phyloP scores from a whole-genome alignment of 73 alveolate species.

The Paramecium primaurelia region DNA sequence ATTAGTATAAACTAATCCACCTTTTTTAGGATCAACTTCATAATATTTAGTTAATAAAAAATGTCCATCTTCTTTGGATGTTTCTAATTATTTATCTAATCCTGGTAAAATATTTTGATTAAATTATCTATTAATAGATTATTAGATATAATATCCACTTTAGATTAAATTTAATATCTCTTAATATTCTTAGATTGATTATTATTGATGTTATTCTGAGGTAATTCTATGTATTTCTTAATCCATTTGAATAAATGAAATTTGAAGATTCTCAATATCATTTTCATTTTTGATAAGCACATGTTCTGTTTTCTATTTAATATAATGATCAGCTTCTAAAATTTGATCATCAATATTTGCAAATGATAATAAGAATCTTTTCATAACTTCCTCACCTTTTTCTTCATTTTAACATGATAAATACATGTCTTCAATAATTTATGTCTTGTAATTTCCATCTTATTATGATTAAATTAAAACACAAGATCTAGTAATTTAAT shows the following conservation, averaged over 20 bases:
- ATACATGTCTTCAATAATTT: slow-evolving; percentile 23
- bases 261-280: background rate
- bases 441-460: background rate
- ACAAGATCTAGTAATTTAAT: background rate
- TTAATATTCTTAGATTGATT: background rate
- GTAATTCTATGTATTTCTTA: background rate
- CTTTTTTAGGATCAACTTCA: slow-evolving; percentile 51
- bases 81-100: slow-evolving; percentile 6
- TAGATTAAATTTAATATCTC: background rate
- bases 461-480: background rate
- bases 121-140: background rate
- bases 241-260: background rate
- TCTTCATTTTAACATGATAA: background rate
- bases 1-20: slow-evolving; percentile 44
- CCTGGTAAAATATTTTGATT: background rate
- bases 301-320: background rate
- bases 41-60: slow-evolving; percentile 40
- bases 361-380: background rate
- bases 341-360: background rate
- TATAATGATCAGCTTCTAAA: background rate
- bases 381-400: background rate
- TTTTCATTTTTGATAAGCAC: background rate
- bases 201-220: slow-evolving; percentile 17
- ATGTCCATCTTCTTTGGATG: slow-evolving; percentile 55
- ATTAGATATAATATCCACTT: background rate